Evolutionary conservation across 768 basidiomycete genomes (phyloP), one percentile per base, ranked within the genome.

Genomic region (Rhodotorula diobovata): DNA sequence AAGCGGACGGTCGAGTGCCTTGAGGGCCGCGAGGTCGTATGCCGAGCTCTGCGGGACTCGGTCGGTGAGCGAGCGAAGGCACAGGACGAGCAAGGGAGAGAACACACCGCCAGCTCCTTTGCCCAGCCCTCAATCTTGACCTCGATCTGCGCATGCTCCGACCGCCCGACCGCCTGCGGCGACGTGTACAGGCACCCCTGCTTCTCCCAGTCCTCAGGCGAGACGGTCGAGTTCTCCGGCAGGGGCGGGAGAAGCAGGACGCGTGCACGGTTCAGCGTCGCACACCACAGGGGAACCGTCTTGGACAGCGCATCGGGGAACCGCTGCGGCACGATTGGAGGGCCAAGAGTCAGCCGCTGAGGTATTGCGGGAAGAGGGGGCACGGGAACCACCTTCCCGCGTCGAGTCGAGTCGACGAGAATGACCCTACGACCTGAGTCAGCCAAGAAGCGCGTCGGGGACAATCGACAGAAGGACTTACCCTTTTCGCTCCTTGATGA

Each of bases 221-320:
- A 87, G 1, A 67, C 73, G 56, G 23, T 25, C 56, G 73, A 71
- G 41, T 75, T 75, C 4, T 57, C 64, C 7, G 50, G 25, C 0
- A 30, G 11, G 28, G 70, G 70, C 57, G 64, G 53, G 10, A 75
- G 50, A 16, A 75, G 67, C 23, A 34, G 46, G 15, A 32, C 11
- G 8, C 73, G 73, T 4, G 70, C 73, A 72, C 88, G 61, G 77
- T 95, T 97, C 71, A 95, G 83, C 10, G 93, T 90, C 16, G 90
- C 83, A 79, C 94, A 95, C 95, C 95, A 98, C 61, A 94, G 89
- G 0, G 94, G 94, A 2, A 97, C 84, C 0, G 93, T 95, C 78
- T 95, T 98, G 4, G 90, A 90, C 4, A 97, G 83, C 0, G 94
- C 92, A 73, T 98, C 95, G 2, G 95, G 95, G 59, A 95, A 88